Evolutionary conservation across 2,329 filamentous ascomycete species (phyloP).

Genomic region (Acarospora socialis): DNA sequence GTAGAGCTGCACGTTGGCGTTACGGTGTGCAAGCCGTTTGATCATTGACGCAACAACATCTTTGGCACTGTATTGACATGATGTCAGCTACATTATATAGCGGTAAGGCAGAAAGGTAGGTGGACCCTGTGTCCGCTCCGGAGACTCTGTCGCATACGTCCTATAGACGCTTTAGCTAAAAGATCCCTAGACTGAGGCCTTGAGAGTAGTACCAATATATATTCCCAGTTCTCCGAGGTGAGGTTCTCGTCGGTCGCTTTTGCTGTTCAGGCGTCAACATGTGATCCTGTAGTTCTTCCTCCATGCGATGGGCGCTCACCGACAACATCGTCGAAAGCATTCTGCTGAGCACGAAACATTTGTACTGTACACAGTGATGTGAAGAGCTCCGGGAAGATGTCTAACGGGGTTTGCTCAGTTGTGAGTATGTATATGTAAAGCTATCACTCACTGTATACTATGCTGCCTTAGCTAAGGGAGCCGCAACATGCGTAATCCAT

Average conservation of each 20-base stretch:
- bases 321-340: conserved; percentile 56
- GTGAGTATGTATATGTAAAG: too few relatives aligned
- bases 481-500: too few relatives aligned
- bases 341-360: conserved; percentile 50
- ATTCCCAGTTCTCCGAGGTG: conserved; percentile 70
- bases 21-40: conserved; percentile 79
- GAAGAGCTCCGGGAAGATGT: too few relatives aligned
- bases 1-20: conserved; percentile 92
- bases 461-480: too few relatives aligned
- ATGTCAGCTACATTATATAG: conserved; percentile 4
- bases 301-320: conserved; percentile 33
- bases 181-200: conserved; percentile 1
- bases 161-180: conserved; percentile 21
- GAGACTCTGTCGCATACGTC: conserved; percentile 47
- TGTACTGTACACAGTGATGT: conserved; percentile 7
- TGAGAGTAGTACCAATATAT: conserved; percentile 41
- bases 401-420: too few relatives aligned
- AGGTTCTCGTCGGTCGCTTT: conserved; percentile 96
- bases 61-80: conserved; percentile 41
- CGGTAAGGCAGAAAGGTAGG: conserved; percentile 1
- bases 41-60: conserved; percentile 83
- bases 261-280: conserved; percentile 32
- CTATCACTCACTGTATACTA: too few relatives aligned
- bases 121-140: conserved; percentile 34
- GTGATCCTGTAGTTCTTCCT: background rate